Conservation (phyloP, 495 filamentous ascomycete species). For the Neurospora sp. region DNA sequence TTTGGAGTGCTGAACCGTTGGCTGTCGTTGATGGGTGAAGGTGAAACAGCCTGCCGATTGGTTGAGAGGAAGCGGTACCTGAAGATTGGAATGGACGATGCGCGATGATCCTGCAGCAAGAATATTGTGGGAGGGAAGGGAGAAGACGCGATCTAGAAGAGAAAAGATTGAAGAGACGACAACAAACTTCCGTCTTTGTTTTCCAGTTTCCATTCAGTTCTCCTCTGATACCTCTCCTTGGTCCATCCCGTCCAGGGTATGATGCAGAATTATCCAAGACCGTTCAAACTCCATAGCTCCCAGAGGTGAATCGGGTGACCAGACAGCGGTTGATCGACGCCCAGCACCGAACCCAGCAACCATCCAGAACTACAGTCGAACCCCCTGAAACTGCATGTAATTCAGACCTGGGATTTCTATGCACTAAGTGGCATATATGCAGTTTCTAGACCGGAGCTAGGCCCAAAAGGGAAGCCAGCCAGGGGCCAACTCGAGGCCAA, state of each 20-base stretch:
- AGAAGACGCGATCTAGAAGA: background rate
- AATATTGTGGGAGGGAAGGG: background rate
- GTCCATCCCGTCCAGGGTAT: background rate
- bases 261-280: background rate
- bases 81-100: background rate
- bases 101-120: background rate
- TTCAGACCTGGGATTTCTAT: too few species aligned
- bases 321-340: background rate
- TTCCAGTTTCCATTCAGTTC: background rate
- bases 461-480: too few species aligned
- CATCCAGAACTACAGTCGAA: background rate
- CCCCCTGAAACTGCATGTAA: too few species aligned
- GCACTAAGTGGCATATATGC: too few species aligned
- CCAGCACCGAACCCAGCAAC: background rate
- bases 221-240: background rate
- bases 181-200: background rate
- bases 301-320: background rate
- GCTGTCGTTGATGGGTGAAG: background rate
- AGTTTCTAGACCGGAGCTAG: too few species aligned
- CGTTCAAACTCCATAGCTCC: background rate
- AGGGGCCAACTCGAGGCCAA: too few species aligned
- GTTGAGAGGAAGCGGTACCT: background rate
- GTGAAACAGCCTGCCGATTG: background rate
- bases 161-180: background rate
- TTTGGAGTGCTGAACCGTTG: background rate